Base-by-base conservation (phyloP, 1,284 basidiomycete genomes). In the Mrakiaceae sp. region DNA sequence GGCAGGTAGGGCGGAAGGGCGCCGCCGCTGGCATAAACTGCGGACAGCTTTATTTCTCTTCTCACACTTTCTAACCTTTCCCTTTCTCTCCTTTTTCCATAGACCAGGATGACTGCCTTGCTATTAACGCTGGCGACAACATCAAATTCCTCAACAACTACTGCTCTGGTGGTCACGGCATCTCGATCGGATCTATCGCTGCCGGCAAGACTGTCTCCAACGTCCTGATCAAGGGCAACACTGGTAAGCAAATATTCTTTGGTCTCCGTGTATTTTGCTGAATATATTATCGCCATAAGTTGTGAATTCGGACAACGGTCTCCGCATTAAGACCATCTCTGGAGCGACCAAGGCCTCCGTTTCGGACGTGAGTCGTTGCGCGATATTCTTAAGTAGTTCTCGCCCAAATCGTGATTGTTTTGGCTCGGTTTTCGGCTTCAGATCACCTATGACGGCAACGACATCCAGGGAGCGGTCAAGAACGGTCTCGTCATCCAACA, bases 181-280 rank as follows among this genome's bases (percentile, higher is more conserved):
- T 69, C 44, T 62, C 59, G 0, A 62, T 54, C 39, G 68, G 67
- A 11, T 56, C 39, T 3, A 67, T 66, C 16, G 68, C 67, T 7
- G 66, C 66, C 40, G 58, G 47, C 11, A 65, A 63, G 11, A 64
- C 60, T 7, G 70, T 70, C 42, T 64, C 68, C n/a, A 66, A 68
- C 60, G 62, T 70, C 27, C 58, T 51, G 4, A 71, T 70, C 64
- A 54, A 48, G 11, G 70, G 70, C 27, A 72, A 71, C 65, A 70
- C 68, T 10, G 59, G 65, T 47, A 64, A 59, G 11, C 57, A 65
- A n/a, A 27, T 27, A 27, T 27, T 27, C 27, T 27, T 27, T 27
- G 27, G 27, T 27, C 27, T 27, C 27, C 27, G 27, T 27, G 27
- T 27, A 2, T 27, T 27, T 2, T 27, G 1, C 27, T 27, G 27